phyloP scores from a whole-genome alignment of 352 stramenopile species.

The Globisporangium alternatum region DNA sequence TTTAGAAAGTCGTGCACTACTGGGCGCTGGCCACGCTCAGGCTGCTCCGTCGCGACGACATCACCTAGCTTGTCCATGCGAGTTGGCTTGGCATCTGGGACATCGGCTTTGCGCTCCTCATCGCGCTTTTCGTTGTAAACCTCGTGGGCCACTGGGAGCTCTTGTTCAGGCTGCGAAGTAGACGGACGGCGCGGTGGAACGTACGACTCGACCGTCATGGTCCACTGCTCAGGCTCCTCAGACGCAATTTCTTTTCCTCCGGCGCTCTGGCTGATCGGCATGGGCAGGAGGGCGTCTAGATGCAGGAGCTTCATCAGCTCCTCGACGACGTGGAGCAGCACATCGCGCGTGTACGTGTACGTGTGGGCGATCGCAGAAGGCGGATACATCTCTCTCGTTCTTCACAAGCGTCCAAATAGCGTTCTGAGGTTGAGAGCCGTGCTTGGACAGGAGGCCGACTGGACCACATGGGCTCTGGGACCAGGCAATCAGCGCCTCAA shows the following conservation, averaged over 20 bases:
- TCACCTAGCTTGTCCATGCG: too few species aligned
- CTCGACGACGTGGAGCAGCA: slow-evolving; percentile 13
- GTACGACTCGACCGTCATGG: slow-evolving; percentile 10
- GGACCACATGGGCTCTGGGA: neutral
- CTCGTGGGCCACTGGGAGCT: neutral
- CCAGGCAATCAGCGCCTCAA: neutral
- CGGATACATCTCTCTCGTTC: neutral
- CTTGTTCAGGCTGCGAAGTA: neutral
- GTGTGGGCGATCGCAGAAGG: neutral
- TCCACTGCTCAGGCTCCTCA: slow-evolving; percentile 8
- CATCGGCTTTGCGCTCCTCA: too few species aligned
- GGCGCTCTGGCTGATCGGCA: neutral
- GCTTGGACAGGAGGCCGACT: neutral
- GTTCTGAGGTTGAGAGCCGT: neutral
- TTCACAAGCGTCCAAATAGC: neutral
- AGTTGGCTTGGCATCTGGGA: too few species aligned
- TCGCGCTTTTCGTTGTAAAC: neutral
- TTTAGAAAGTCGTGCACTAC: neutral
- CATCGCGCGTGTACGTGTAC: slow-evolving; percentile 10
- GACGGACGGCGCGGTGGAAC: neutral
- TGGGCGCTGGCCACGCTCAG: too few species aligned
- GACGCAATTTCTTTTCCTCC: slow-evolving; percentile 3
- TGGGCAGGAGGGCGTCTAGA: slow-evolving; percentile 11
- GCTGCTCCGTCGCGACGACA: too few species aligned
- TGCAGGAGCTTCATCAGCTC: slow-evolving; percentile 23